Conservation (phyloP, 805 yeast genomes). For the Metschnikowia anglica region DNA sequence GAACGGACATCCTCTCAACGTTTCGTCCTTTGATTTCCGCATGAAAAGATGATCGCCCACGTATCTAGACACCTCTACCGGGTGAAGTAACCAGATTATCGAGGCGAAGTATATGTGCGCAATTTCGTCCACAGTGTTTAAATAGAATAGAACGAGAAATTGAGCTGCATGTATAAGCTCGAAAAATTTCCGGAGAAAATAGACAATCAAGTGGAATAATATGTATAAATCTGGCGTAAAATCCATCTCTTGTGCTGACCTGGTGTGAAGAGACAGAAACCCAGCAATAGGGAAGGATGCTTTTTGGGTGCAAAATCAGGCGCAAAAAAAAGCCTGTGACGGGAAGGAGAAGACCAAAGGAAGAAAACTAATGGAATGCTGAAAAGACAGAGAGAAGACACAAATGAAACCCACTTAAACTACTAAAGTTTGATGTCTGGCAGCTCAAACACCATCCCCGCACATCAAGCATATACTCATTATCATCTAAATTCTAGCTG, state of each 20-base stretch:
- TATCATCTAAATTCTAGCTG: no score
- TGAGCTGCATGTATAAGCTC: conserved; percentile 3
- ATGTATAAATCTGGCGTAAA: not conserved
- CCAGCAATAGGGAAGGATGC: not conserved
- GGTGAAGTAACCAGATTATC: conserved; percentile 8
- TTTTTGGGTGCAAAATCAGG: conserved; percentile 8
- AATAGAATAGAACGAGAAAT: conserved; percentile 3
- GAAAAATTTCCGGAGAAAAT: conserved; percentile 1
- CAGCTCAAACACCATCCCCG: no score
- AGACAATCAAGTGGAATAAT: conserved; percentile 4
- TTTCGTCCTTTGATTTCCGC: not conserved
- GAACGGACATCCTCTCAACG: not conserved
- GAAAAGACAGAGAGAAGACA: no score
- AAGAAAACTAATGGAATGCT: conserved; percentile 2
- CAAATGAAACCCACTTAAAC: no score
- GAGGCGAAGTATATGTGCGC: conserved; percentile 1
- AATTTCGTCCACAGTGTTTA: conserved; percentile 6
- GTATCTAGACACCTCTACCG: not conserved
- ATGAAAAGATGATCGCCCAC: not conserved
- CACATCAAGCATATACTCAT: no score
- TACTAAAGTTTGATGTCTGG: no score
- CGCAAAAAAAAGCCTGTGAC: conserved; percentile 1
- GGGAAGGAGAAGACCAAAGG: not conserved
- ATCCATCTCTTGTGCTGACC: conserved; percentile 1
- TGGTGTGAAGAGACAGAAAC: not conserved